A percentile compares a stretch with the other conserved stretches of the same genome.
Conservation (phyloP, 805 yeast genomes). For the Blastobotrys peoriensis region DNA sequence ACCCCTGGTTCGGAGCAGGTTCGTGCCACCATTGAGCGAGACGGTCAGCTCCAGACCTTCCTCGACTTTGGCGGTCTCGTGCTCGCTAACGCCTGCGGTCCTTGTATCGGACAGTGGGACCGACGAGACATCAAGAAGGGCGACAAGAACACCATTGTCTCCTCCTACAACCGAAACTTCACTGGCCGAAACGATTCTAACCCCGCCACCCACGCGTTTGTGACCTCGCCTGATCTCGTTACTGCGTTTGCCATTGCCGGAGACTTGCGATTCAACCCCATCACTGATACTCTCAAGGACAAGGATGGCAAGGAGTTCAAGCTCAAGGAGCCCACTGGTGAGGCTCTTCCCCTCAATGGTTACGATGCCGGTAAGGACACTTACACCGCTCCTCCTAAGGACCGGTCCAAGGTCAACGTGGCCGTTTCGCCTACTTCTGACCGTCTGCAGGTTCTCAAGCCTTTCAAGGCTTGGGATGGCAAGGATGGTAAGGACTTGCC, state of each 20-base stretch:
- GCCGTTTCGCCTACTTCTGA: constrained; percentile 83
- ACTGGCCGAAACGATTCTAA: constrained; percentile 97
- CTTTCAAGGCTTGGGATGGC: constrained; percentile 96
- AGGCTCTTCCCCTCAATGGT: constrained; percentile 83
- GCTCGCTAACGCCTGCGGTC: constrained; percentile 97
- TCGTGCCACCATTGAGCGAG: constrained; percentile 96
- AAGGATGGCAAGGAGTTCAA: constrained; percentile 86
- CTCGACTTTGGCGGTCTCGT: constrained; percentile 90
- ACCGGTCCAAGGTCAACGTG: constrained; percentile 69
- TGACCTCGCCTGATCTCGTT: constrained; percentile 94
- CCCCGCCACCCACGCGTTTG: constrained; percentile 94
- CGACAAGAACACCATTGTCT: constrained; percentile 93
- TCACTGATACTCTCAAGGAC: constrained; percentile 83
- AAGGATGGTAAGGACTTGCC: constrained; percentile 86
- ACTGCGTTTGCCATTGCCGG: constrained; percentile 96
- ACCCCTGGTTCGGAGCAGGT: constrained; percentile 99
- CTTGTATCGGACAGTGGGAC: constrained; percentile 99
- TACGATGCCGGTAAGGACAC: constrained; percentile 92
- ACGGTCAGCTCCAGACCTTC: constrained; percentile 84
- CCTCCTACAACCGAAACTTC: constrained; percentile 97
- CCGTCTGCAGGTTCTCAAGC: constrained; percentile 90
- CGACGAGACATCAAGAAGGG: constrained; percentile 88
- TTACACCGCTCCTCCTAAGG: constrained; percentile 94
- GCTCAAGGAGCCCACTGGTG: constrained; percentile 82
- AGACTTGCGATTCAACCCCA: constrained; percentile 93